Evolutionary conservation across 768 basidiomycete species (phyloP).

Genomic region (Butyriboletus loyo): DNA sequence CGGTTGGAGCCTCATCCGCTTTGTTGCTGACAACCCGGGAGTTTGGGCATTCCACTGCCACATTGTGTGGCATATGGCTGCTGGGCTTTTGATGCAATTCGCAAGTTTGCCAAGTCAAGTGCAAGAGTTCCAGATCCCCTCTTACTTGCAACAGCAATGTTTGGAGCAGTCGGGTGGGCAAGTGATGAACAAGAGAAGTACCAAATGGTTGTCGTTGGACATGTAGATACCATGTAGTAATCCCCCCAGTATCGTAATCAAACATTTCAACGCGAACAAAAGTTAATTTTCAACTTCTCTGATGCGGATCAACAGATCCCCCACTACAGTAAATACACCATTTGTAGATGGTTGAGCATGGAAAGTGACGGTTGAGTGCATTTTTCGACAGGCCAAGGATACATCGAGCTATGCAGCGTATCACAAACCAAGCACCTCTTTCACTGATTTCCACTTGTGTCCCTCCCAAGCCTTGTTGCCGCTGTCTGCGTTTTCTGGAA

Average conservation of each 20-base stretch:
- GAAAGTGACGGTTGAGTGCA: conserved; percentile 1
- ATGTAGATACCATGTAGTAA: conserved; percentile 2
- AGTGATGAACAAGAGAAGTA: conserved; percentile 18
- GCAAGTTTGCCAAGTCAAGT: conserved; percentile 36
- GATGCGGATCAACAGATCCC: neutral
- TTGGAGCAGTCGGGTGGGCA: conserved; percentile 28
- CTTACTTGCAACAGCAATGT: conserved; percentile 35
- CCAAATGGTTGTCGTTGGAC: conserved; percentile 16
- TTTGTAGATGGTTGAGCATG: neutral
- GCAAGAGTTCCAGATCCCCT: conserved; percentile 34
- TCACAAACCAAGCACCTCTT: conserved; percentile 27
- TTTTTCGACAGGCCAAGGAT: neutral
- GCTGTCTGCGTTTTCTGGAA: conserved; percentile 29
- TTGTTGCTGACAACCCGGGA: conserved; percentile 43
- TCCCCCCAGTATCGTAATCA: neutral
- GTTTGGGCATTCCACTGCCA: conserved; percentile 48
- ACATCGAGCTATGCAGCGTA: neutral
- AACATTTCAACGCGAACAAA: neutral
- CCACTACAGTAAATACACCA: neutral
- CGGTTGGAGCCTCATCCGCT: conserved; percentile 38
- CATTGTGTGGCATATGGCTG: conserved; percentile 38
- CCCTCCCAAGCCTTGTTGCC: conserved; percentile 34
- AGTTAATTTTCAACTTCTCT: neutral
- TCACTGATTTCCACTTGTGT: conserved; percentile 31
- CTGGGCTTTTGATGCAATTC: conserved; percentile 41